Percentiles rank a stretch among this genome's conserved stretches.
These are phyloP conservation scores for Escallonia herrerae DNA, from an alignment of 129 eudicot species.

Conservation along the genomic window DNA sequence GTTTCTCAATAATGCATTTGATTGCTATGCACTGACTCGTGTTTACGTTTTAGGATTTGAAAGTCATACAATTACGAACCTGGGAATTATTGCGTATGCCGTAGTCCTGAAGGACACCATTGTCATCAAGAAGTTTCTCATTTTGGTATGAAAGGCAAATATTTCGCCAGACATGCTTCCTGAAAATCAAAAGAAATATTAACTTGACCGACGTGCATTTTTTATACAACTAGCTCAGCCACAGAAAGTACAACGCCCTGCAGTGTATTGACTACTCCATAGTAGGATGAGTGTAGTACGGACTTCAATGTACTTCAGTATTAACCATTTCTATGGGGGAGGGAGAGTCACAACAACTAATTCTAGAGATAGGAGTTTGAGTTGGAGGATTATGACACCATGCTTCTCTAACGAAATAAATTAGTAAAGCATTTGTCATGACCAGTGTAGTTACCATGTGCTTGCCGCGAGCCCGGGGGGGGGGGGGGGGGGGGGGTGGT, in stretches of 20 bases:
- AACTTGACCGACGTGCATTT: neutral
- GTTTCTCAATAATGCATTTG: neutral
- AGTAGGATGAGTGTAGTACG: too few relatives aligned
- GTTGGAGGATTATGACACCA: too few relatives aligned
- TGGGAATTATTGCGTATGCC: slow-evolving; percentile 83
- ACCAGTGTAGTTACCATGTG: too few relatives aligned
- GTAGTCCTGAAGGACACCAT: slow-evolving; percentile 54
- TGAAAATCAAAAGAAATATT: slow-evolving; percentile 19
- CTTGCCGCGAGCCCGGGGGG: too few relatives aligned
- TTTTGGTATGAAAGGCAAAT: slow-evolving; percentile 70
- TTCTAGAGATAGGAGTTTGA: too few relatives aligned
- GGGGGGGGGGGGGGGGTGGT: too few relatives aligned
- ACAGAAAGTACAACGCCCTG: neutral
- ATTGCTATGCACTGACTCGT: neutral
- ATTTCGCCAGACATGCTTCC: slow-evolving; percentile 96
- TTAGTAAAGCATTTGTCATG: too few relatives aligned
- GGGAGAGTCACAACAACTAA: too few relatives aligned
- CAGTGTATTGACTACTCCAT: neutral
- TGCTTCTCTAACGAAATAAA: too few relatives aligned
- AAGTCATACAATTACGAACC: slow-evolving; percentile 29
- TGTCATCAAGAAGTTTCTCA: slow-evolving; percentile 78
- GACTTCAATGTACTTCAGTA: too few relatives aligned
- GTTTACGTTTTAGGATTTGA: neutral
- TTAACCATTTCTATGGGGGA: too few relatives aligned
- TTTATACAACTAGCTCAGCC: neutral